Evolutionary conservation across 129 eudicot species (phyloP), one percentile per base, ranked within the genome.

Genomic region (Saussurea involucrata): DNA sequence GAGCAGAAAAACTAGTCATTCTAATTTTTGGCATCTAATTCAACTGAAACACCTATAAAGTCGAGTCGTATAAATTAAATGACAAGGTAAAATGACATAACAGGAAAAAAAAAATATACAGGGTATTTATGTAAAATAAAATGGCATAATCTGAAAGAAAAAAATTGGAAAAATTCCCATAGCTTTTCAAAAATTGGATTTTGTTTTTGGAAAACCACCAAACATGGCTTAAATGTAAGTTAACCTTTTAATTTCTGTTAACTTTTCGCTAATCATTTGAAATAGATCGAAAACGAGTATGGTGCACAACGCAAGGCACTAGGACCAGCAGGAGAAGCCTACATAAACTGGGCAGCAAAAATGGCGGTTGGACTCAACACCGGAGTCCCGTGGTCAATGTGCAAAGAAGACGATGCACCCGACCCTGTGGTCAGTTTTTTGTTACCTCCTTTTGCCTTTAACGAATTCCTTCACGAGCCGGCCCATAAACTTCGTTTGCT

Each of bases 381-480:
- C 3, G 92, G 95, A 28, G 99, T 95, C 61, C 97, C 99, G 11
- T 95, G 99, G 99, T 76, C 88, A 24, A 95, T 95, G 99, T 92
- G 99, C 88, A 95, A 92, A 80, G 90, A 95, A 77, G 89, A 86
- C 33, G 89, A 86, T 84, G 97, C 99, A 77, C 97, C 99, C 7
- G 99, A 95, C 25, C 97, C 97, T 24, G 72, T 95, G 78, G 99
- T 95, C n/a, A 72, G 72, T 72, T 77, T 65, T 13, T 7, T 7
- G 7, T 13, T 22, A 27, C 29, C 31, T 21, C 69, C 21, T 34
- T 24, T 28, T 60, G 13, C 65, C 5, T 20, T 60, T 3, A 60
- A 18, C 27, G 4, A 60, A 18, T 60, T 3, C 17, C 65, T 60
- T 60, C 27, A 53, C 9, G 61, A 9, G 13, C 15, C 10, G 12